Evolutionary conservation across 1,139 yeast genomes (phyloP), one percentile per base, ranked within the genome.

Genomic region (Kodamaea ohmeri): DNA sequence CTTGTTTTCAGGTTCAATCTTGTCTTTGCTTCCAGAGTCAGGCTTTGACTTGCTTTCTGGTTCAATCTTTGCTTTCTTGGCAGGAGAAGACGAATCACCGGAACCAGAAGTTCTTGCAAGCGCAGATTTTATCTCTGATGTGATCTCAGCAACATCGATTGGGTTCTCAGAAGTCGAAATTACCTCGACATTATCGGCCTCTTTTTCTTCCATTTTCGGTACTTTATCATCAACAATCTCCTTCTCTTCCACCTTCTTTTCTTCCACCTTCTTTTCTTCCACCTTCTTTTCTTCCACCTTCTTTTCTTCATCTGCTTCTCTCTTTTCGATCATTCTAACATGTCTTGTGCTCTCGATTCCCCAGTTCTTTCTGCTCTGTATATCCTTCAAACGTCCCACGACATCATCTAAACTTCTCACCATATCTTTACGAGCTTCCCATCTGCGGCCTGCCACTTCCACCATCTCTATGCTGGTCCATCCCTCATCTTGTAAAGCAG

Each of bases 381-480:
- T 88, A 53, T 88, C 97, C 52, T 80, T 75, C 40, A 94, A 65
- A 49, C 97, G 74, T 39, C 77, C 81, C 12, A 92, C 66, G 0
- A 94, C 97, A 56, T 92, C 96, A 39, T 76, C 81, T 2, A 89
- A 72, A 35, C 80, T 78, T 48, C 90, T 76, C 13, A 83, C 80
- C 97, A 92, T 89, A 43, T 82, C 88, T 53, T 86, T 83, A 52
- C 96, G 80, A 14, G 95, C 88, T 58, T 90, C 97, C 88, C 94
- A 92, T 47, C 87, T 76, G 50, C 77, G 78, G 2, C 92, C 87
- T 26, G 85, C 83, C 31, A 90, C 82, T 57, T 92, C 98, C 5
- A 90, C 95, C 90, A 89, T 86, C 59, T 94, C 96, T 24, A 94
- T 81, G 28, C 78, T 76, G n/a, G 76, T 73, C 96, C 97, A 94